A percentile compares a stretch with the other conserved stretches of the same genome.
These are phyloP conservation scores for Pyrus communis DNA, from an alignment of 306 rosid genomes.

Conservation along the genomic window DNA sequence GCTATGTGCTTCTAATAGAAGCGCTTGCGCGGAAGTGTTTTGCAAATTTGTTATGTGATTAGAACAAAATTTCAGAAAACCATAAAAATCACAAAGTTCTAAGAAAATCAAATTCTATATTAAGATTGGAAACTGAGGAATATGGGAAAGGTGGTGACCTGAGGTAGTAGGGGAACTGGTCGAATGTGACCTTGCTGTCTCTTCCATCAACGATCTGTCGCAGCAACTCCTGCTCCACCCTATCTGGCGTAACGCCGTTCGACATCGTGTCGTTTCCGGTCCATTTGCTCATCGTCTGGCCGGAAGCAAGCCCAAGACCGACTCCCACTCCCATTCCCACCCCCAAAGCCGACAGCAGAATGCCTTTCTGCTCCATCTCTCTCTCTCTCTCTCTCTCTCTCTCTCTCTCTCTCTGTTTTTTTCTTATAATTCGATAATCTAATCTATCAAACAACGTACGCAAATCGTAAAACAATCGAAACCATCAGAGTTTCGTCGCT, in stretches of 20 bases:
- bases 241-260: conserved; percentile 34
- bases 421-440: neutral
- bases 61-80: neutral
- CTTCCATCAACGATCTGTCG: conserved; percentile 56
- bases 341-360: conserved; percentile 68
- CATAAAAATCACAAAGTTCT: neutral
- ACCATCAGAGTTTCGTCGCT: neutral
- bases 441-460: neutral
- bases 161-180: conserved; percentile 73
- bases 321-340: conserved; percentile 92
- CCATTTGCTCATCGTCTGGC: conserved; percentile 52
- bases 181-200: conserved; percentile 67
- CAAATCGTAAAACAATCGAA: neutral
- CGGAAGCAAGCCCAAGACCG: conserved; percentile 77
- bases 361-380: conserved; percentile 68
- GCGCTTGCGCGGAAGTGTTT: no score
- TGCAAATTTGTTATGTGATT: no score
- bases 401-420: neutral
- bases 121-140: neutral
- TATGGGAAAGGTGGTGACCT: conserved; percentile 24
- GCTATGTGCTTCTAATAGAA: no score
- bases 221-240: conserved; percentile 63
- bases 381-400: neutral
- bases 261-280: conserved; percentile 17
- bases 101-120: neutral